Evolutionary conservation across 768 basidiomycete genomes (phyloP).

Genomic region (Sarcodon aspratus): DNA sequence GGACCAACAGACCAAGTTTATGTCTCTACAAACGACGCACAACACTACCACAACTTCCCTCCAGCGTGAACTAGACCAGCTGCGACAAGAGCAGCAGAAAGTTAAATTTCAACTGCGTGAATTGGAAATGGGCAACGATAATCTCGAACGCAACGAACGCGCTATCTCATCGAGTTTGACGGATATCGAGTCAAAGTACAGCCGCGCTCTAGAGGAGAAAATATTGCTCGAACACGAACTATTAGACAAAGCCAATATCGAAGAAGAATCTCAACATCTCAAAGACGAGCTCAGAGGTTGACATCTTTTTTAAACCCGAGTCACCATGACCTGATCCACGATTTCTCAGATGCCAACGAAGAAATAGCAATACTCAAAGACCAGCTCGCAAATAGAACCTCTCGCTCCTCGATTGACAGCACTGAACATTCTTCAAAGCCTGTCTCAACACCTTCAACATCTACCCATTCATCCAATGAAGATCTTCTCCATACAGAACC

Average conservation of each 20-base stretch:
- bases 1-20: constrained; percentile 56
- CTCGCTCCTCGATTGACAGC: constrained; percentile 15
- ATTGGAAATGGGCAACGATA: constrained; percentile 96
- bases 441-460: constrained; percentile 18
- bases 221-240: constrained; percentile 94
- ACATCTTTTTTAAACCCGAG: constrained; percentile 4
- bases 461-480: constrained; percentile 34
- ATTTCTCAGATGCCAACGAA: constrained; percentile 59
- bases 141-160: constrained; percentile 90
- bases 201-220: constrained; percentile 89
- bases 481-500: constrained; percentile 47
- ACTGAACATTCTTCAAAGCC: constrained; percentile 8
- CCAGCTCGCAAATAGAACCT: constrained; percentile 38
- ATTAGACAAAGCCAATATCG: constrained; percentile 78
- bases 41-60: constrained; percentile 86
- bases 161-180: constrained; percentile 75
- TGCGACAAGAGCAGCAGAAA: constrained; percentile 63
- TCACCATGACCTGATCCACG: constrained; percentile 4
- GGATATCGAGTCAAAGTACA: constrained; percentile 81
- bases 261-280: constrained; percentile 84
- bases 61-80: constrained; percentile 81
- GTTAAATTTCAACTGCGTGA: constrained; percentile 71
- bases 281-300: constrained; percentile 89
- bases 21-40: constrained; percentile 80
- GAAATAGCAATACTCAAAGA: constrained; percentile 79